A percentile compares a stretch with the other conserved stretches of the same genome.
phyloP scores from a whole-genome alignment of 768 basidiomycete genomes.

The Boletus fagicola region DNA sequence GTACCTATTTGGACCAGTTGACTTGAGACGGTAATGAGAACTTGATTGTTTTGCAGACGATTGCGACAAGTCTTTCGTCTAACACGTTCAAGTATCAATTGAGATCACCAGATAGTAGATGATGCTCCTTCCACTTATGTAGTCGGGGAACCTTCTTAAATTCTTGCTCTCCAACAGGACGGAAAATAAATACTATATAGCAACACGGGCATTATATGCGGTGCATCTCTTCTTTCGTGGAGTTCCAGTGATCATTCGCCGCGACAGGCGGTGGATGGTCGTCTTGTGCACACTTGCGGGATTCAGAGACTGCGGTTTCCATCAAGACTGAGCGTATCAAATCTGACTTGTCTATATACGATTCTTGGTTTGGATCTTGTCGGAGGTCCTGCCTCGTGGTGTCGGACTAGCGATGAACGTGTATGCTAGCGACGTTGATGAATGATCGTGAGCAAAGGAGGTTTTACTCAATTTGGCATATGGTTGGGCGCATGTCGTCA shows the following conservation, averaged over 20 bases:
- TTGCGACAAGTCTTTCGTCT: not conserved
- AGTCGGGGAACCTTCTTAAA: too few relatives aligned
- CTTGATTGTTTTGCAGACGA: not conserved
- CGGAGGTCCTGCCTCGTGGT: not conserved
- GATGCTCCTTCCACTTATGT: not conserved
- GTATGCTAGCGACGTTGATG: not conserved
- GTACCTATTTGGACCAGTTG: not conserved
- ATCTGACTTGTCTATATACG: not conserved
- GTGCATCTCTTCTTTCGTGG: not conserved
- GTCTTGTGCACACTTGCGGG: not conserved
- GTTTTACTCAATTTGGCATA: conserved; percentile 8
- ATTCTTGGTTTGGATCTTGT: not conserved
- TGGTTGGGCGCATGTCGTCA: conserved; percentile 22
- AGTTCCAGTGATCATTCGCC: not conserved
- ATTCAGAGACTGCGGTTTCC: not conserved
- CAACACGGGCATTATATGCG: conserved; percentile 50
- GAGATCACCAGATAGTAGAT: not conserved
- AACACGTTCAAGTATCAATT: not conserved
- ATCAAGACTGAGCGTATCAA: not conserved
- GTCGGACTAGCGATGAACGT: not conserved
- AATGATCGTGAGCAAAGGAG: not conserved
- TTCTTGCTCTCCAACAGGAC: conserved; percentile 52
- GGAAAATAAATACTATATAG: conserved; percentile 29
- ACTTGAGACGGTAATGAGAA: not conserved
- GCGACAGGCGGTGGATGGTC: not conserved